Base-by-base conservation (phyloP, 176 grass and related monocot genomes). In the Zoysia pacifica region DNA sequence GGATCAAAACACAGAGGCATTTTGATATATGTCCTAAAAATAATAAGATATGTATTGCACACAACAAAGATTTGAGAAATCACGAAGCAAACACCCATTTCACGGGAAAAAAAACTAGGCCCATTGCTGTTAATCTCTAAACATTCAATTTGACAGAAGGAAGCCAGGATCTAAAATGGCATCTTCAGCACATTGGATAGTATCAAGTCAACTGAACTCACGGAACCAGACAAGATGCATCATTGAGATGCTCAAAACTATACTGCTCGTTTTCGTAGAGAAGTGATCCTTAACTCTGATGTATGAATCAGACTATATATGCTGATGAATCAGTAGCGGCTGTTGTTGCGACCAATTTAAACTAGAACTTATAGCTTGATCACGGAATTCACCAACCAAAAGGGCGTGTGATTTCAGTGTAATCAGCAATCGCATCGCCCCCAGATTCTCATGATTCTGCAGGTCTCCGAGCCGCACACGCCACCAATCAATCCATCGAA, bases 111-210 rank as follows among this genome's bases (percentile, higher is more conserved):
- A 82, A 44, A 82, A 77, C 37, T 0, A 0, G 50, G 46, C 5
- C 58, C 40, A 55, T 28, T 36, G 49, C 47, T 64, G 64, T 9
- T 58, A 49, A 75, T 70, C 77, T 83, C 46, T 55, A 20, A 52
- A 60, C 44, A 62, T 38, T 52, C 0, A 36, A 13, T 18, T 69
- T 45, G 48, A 79, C 2, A 39, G 38, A 11, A 72, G 46, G 66
- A 53, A 37, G n/a, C 69, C 8, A 51, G 36, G 73, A 70, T 43
- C n/a, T 68, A 16, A 65, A 65, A 43, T 39, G 13, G 46, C 41
- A 43, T 7, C 14, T 38, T 7, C 15, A 9, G 9, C 20, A 48
- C n/a, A 80, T 48, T 63, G 63, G 35, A 76, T n/a, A 7, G 0
- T 67, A 49, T 48, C 53, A 18, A 75, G 41, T 56, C 5, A 40